Base-by-base conservation (phyloP, 2,329 filamentous ascomycete species). In the Aspergillus niger region DNA sequence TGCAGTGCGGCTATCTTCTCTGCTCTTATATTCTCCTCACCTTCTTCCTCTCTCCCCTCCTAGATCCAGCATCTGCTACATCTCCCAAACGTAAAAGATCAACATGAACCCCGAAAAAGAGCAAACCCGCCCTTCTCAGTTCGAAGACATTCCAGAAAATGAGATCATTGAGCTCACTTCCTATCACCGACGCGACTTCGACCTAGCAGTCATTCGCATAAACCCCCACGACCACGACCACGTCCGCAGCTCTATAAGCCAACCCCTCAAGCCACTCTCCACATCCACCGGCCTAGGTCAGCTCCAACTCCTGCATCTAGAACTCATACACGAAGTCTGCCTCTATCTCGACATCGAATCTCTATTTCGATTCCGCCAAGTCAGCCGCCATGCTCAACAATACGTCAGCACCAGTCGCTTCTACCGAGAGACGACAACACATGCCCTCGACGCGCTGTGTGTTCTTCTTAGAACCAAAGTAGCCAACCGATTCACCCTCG, bases 401-500 rank as follows among this genome's bases (percentile, higher is more conserved):
- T 8, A 2, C 15, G 44, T 48, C 10, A 28, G 22, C 22, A 48
- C 20, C 4, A 48, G 20, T 10, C 22, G 20, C 24, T 22, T 11
- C 44, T 48, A 48, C 44, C 7, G 24, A 15, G 44, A 11, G 44
- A 24, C 17, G n/a, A 28, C 24, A 8, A 48, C 22, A 6, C 44
- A 48, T n/a, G 44, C 44, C 7, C 22, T 48, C 24, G 44, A 48
- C 20, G 13, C 44, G 2, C 44, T 61, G 15, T 58, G 28, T 36
- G 44, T 52, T 11, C 55, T 52, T 3, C 15, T 55, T 1, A 56
- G 26, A 30, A 62, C 57, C 3, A 59, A 48, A 5, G 17, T 54
- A 24, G 60, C 57, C n/a, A 53, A 22, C 22, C 59, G 47, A 26
- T 56, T 57, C 38, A 59, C 47, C 48, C 26, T 62, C 8, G 20